Evolutionary conservation across 805 yeast genomes (phyloP), one percentile per base, ranked within the genome.

Genomic region (Hanseniaspora meyeri): DNA sequence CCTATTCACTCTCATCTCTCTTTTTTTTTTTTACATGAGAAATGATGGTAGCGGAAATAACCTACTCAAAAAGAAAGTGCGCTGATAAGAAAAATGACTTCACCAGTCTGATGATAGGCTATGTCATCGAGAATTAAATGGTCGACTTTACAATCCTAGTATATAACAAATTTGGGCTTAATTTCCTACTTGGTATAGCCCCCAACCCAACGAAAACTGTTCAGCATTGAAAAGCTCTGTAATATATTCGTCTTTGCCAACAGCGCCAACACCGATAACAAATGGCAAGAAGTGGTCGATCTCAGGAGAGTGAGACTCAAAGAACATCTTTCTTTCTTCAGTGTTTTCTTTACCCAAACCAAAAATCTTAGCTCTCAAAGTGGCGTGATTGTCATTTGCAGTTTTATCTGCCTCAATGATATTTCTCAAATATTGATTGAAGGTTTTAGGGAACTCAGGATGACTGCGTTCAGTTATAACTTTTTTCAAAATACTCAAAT

Each of bases 281-380:
- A 81, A 61, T 1, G 91, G 90, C 60, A 79, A 67, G 59, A 86
- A 78, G 67, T 86, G 95, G 60, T 85, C 93, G 49, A 80, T 69
- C 0, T 89, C 81, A 10, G 95, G 95, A 6, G 54, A 42, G 67
- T 85, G 95, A 0, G 91, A 83, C 38, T 66, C 63, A 46, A 66
- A 70, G 38, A 81, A 64, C 16, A 78, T 65, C 5, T 65, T 62
- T 4, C 60, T 63, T 60, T 70, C 61, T 1, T 65, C 60, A 8
- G 66, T 61, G 10, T 65, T 61, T 32, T 45, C 49, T 11, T 57
- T 52, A 49, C 70, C 62, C 51, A 80, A 61, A 4, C 65, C 62
- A 27, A 74, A 65, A 11, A 82, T 68, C 31, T 63, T 63, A 0
- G 63, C 61, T 43, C 77, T 19, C 36, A 51, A n/a, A 8, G 37